Conservation (phyloP, 495 filamentous ascomycete genomes). For the Penicillium malachiteum region DNA sequence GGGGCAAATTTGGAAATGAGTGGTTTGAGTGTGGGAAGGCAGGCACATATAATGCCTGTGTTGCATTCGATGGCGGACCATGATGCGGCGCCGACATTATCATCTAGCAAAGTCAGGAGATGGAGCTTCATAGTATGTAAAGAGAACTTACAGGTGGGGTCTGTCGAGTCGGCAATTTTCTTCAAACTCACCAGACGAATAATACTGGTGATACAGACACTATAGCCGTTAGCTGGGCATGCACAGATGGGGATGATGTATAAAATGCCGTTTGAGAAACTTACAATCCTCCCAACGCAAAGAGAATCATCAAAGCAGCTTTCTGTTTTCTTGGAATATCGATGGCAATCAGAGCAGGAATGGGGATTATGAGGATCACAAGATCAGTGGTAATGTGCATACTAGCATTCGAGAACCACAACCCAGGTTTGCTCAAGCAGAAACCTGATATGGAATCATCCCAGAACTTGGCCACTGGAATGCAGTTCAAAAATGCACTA, state of each 20-base stretch:
- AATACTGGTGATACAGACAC: slow-evolving; percentile 48
- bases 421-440: slow-evolving; percentile 41
- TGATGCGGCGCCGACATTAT: slow-evolving; percentile 57
- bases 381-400: slow-evolving; percentile 56
- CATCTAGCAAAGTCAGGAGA: slow-evolving; percentile 22
- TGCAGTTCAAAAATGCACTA: slow-evolving; percentile 45
- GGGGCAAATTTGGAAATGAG: slow-evolving; percentile 53
- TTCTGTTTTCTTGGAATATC: slow-evolving; percentile 50
- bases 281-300: slow-evolving; percentile 54
- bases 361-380: slow-evolving; percentile 51
- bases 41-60: slow-evolving; percentile 81
- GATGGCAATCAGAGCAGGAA: slow-evolving; percentile 45
- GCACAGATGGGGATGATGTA: too few relatives aligned
- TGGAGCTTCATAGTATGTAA: neutral
- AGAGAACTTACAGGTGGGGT: slow-evolving; percentile 41
- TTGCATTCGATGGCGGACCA: slow-evolving; percentile 95
- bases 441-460: slow-evolving; percentile 27
- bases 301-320: slow-evolving; percentile 46
- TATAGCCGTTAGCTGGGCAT: slow-evolving; percentile 5
- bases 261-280: slow-evolving; percentile 9
- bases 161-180: slow-evolving; percentile 36
- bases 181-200: slow-evolving; percentile 39
- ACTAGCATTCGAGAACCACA: slow-evolving; percentile 51
- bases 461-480: slow-evolving; percentile 50
- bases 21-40: slow-evolving; percentile 83